Conservation (phyloP, 768 basidiomycete genomes). For the Postia placenta region DNA sequence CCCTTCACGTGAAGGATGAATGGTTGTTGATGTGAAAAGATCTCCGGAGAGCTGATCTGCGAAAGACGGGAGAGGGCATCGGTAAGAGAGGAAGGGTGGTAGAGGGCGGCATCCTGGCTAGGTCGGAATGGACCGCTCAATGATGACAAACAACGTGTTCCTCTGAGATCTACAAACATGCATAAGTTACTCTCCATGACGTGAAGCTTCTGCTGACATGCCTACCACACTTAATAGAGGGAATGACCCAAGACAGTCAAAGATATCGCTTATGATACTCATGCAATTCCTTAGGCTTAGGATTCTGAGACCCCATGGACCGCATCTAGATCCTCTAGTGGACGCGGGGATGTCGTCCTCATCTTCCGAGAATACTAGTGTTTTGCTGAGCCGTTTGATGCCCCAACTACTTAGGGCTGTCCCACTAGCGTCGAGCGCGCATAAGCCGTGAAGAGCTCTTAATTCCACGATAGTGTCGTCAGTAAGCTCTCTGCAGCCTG, state of each 20-base stretch:
- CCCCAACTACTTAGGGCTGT: constrained; percentile 49
- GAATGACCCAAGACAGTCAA: constrained; percentile 38
- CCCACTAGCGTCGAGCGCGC: constrained; percentile 58
- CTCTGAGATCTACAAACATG: constrained; percentile 22
- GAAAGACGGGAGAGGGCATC: constrained; percentile 6
- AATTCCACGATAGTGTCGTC: constrained; percentile 51
- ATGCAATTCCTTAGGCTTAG: constrained; percentile 50
- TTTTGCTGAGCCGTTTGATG: constrained; percentile 44
- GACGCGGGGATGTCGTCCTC: background rate
- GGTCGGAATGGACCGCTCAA: constrained; percentile 7
- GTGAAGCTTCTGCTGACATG: background rate
- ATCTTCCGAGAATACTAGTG: constrained; percentile 34
- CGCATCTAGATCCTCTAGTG: constrained; percentile 23
- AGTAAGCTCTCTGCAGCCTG: constrained; percentile 46
- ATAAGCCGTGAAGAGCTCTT: constrained; percentile 44
- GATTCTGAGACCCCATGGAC: constrained; percentile 55
- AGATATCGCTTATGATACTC: constrained; percentile 36
- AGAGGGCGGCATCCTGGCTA: constrained; percentile 8
- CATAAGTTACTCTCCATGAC: background rate
- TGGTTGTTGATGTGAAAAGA: constrained; percentile 30
- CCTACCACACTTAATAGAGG: constrained; percentile 59
- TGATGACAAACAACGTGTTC: constrained; percentile 14
- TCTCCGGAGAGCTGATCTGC: background rate
- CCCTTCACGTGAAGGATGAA: constrained; percentile 27
- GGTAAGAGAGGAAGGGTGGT: constrained; percentile 11